phyloP scores from a whole-genome alignment of 1,139 yeast species.

The Lodderomyces pseudojiufengensis region DNA sequence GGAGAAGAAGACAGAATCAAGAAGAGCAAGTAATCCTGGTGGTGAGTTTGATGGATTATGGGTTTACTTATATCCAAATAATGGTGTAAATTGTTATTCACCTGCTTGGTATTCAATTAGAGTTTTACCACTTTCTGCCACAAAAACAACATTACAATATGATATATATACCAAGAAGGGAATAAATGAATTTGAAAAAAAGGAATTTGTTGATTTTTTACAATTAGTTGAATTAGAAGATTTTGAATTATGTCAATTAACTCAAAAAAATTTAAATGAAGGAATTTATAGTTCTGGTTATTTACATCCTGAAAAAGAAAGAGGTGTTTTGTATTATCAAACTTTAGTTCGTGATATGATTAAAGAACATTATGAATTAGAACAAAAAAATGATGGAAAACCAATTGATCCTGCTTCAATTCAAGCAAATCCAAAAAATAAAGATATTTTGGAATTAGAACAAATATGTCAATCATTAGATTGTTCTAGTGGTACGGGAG shows the following conservation, averaged over 20 bases:
- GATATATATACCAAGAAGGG: conserved; percentile 63
- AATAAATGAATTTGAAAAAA: conserved; percentile 44
- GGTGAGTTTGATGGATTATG: conserved; percentile 60
- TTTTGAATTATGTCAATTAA: conserved; percentile 52
- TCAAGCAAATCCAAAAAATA: conserved; percentile 32
- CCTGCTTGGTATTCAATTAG: conserved; percentile 66
- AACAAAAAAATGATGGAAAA: conserved; percentile 37
- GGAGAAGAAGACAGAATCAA: conserved; percentile 13
- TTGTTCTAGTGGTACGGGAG: conserved; percentile 21
- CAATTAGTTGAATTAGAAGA: conserved; percentile 61
- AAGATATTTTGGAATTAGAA: conserved; percentile 48
- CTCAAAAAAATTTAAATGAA: conserved; percentile 58
- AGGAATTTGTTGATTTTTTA: conserved; percentile 59
- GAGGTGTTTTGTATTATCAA: conserved; percentile 57
- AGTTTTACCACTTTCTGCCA: conserved; percentile 51
- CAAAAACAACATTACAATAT: conserved; percentile 54
- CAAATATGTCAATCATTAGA: conserved; percentile 47
- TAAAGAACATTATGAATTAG: conserved; percentile 46
- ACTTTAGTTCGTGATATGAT: conserved; percentile 57
- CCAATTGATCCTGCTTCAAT: conserved; percentile 52
- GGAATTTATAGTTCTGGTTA: conserved; percentile 56
- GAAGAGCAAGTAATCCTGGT: conserved; percentile 44
- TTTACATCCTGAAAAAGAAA: conserved; percentile 56
- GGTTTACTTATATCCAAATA: conserved; percentile 57
- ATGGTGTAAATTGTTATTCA: conserved; percentile 60